A percentile compares a stretch with the other conserved stretches of the same genome.
phyloP scores from a whole-genome alignment of 1,139 yeast genomes.

The Sugiyamaella sp. region DNA sequence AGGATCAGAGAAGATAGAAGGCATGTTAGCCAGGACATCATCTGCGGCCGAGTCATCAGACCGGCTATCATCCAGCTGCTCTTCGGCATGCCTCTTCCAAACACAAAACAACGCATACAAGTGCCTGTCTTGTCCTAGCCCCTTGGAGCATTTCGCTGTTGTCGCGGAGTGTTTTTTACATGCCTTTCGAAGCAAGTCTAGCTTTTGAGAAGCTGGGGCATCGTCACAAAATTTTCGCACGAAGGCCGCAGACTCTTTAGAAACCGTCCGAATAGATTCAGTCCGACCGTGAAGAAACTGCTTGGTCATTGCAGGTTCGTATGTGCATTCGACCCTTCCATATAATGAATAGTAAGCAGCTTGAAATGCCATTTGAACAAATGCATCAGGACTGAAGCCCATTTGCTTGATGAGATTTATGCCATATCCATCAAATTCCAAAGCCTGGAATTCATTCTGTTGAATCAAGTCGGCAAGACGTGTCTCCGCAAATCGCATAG shows the following conservation, averaged over 20 bases:
- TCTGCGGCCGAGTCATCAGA: slow-evolving; percentile 25
- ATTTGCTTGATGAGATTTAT: slow-evolving; percentile 76
- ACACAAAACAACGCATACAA: slow-evolving; percentile 83
- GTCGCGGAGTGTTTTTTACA: slow-evolving; percentile 69
- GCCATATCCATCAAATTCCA: slow-evolving; percentile 79
- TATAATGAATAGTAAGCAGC: slow-evolving; percentile 89
- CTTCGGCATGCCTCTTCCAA: slow-evolving; percentile 74
- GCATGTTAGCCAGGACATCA: slow-evolving; percentile 46
- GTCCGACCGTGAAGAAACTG: slow-evolving; percentile 86
- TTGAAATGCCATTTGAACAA: slow-evolving; percentile 92
- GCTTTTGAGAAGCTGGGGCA: slow-evolving; percentile 61
- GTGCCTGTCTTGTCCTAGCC: slow-evolving; percentile 90
- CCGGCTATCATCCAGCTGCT: slow-evolving; percentile 35
- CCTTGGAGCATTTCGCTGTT: slow-evolving; percentile 69
- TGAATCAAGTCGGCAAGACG: slow-evolving; percentile 82
- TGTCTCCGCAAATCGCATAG: slow-evolving; percentile 89
- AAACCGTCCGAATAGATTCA: slow-evolving; percentile 85
- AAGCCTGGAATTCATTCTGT: slow-evolving; percentile 83
- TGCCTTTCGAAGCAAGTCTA: slow-evolving; percentile 64
- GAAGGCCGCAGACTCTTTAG: slow-evolving; percentile 76
- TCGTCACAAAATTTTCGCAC: slow-evolving; percentile 85
- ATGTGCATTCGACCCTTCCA: slow-evolving; percentile 91
- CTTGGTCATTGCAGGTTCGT: slow-evolving; percentile 97
- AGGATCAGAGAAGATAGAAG: slow-evolving; percentile 72
- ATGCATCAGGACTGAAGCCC: slow-evolving; percentile 94